Percentiles rank a stretch among this genome's conserved stretches.
These are phyloP conservation scores for Candida wancherniae DNA, from an alignment of 805 yeast genomes.

Conservation along the genomic window DNA sequence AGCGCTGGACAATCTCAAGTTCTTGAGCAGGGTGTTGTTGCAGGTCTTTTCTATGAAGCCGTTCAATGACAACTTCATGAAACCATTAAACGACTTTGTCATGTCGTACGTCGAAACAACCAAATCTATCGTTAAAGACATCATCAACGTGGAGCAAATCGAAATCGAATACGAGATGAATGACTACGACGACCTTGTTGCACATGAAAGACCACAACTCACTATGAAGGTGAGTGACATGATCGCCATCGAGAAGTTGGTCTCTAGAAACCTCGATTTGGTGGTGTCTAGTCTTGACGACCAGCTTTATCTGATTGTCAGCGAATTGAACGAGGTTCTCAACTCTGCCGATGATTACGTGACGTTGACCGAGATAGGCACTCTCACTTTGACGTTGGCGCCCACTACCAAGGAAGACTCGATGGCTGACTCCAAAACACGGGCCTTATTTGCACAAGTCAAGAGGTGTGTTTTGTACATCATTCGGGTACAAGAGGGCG, in stretches of 20 bases:
- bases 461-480: slow-evolving; percentile 80
- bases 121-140: slow-evolving; percentile 37
- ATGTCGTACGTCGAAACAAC: slow-evolving; percentile 46
- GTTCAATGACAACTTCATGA: slow-evolving; percentile 66
- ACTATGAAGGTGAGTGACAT: slow-evolving; percentile 43
- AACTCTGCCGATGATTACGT: slow-evolving; percentile 38
- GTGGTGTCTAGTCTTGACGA: slow-evolving; percentile 52
- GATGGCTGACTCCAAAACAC: slow-evolving; percentile 51
- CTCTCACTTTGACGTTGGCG: slow-evolving; percentile 54
- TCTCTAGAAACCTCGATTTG: slow-evolving; percentile 37
- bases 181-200: slow-evolving; percentile 63
- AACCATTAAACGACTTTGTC: slow-evolving; percentile 75
- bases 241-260: slow-evolving; percentile 40
- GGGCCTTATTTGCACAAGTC: slow-evolving; percentile 63
- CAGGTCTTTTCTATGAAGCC: slow-evolving; percentile 68
- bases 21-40: slow-evolving; percentile 52
- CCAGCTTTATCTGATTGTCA: slow-evolving; percentile 42
- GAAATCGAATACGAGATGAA: slow-evolving; percentile 58
- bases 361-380: slow-evolving; percentile 48
- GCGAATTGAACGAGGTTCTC: slow-evolving; percentile 37
- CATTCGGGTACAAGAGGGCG: slow-evolving; percentile 73
- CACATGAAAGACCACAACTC: slow-evolving; percentile 42
- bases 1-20: slow-evolving; percentile 47
- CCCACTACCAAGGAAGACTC: slow-evolving; percentile 44
- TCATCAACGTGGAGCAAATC: slow-evolving; percentile 52